Evolutionary conservation across 495 filamentous ascomycete genomes (phyloP).

Genomic region (Xylaria scruposa): DNA sequence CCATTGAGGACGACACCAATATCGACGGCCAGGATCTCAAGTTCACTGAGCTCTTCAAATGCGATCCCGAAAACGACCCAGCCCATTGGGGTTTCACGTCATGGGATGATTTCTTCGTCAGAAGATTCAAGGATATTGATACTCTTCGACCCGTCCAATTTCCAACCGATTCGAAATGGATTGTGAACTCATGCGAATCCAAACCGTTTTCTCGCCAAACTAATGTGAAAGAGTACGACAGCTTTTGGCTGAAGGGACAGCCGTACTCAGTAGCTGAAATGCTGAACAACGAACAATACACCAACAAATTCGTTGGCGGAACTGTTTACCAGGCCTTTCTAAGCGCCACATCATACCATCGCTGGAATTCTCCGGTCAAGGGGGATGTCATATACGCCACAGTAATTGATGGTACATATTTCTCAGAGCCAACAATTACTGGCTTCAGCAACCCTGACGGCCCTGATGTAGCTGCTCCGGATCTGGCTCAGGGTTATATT

Average conservation of each 20-base stretch:
- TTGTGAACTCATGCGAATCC: conserved; percentile 65
- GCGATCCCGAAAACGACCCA: conserved; percentile 38
- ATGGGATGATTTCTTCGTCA: conserved; percentile 71
- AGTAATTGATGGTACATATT: conserved; percentile 63
- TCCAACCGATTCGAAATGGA: conserved; percentile 49
- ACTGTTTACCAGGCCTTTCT: conserved; percentile 66
- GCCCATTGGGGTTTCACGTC: conserved; percentile 60
- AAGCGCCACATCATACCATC: conserved; percentile 62
- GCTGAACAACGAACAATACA: conserved; percentile 38
- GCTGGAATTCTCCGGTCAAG: conserved; percentile 63
- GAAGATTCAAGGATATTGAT: conserved; percentile 48
- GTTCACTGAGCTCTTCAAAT: conserved; percentile 50
- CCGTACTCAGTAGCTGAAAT: conserved; percentile 61
- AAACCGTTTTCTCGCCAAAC: conserved; percentile 48
- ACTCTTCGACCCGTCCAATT: conserved; percentile 55
- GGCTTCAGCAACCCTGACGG: conserved; percentile 43
- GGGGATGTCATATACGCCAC: conserved; percentile 56
- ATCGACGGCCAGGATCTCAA: conserved; percentile 23
- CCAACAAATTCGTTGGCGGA: conserved; percentile 53
- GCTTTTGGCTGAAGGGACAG: conserved; percentile 67
- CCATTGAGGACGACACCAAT: conserved; percentile 35
- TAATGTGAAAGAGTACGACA: conserved; percentile 37
- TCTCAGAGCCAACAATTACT: conserved; percentile 58
- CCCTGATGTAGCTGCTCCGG: conserved; percentile 37
- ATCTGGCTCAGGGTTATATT: conserved; percentile 55